Base-by-base conservation (phyloP, 208 protist genomes). In the Perkinsela sp. region DNA sequence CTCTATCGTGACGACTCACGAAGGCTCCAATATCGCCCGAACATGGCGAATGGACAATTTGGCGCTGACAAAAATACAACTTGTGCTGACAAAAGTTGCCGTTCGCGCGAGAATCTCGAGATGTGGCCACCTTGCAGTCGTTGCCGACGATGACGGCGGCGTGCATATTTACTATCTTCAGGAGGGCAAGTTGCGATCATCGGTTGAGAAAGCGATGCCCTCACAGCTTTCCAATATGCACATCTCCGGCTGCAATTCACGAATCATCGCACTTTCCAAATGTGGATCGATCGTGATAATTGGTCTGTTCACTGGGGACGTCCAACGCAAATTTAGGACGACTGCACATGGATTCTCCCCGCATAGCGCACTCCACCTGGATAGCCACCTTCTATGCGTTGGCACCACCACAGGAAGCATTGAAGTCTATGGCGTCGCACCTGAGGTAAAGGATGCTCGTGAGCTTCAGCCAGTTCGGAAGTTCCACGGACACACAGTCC, bases 401-500 rank as follows among this genome's bases (percentile, higher is more conserved):
- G 40, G 40, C 40, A 22, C 22, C 40, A 57, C 6, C 6, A 22
- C 6, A 57, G 40, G 40, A n/a, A 6, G 13, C 22, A 57, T 57
- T 57, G 13, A 57, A n/a, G 40, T 22, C 6, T 57, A 57, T 22
- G 22, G 13, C 22, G 6, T 57, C 6, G 6, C 13, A 6, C 22
- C 22, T 57, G 40, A 57, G 13, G 6, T 22, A 57, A n/a, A 57
- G 13, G 40, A 6, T 57, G 29, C 2, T 22, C 2, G 30, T 2
- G 16, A n/a, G 2, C 2, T 69, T 48, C 13, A 32, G 30, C 82
- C 82, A n/a, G 83, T 86, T 66, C 82, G 86, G 67, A 71, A 68
- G 67, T 74, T 91, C 68, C 71, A 76, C n/a, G 86, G 86, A 13
- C 86, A 91, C 73, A 82, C 73, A 71, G 76, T 75, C 69, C 78